Conservation (phyloP, 2,329 filamentous ascomycete species). For the Colletotrichum falcatum region DNA sequence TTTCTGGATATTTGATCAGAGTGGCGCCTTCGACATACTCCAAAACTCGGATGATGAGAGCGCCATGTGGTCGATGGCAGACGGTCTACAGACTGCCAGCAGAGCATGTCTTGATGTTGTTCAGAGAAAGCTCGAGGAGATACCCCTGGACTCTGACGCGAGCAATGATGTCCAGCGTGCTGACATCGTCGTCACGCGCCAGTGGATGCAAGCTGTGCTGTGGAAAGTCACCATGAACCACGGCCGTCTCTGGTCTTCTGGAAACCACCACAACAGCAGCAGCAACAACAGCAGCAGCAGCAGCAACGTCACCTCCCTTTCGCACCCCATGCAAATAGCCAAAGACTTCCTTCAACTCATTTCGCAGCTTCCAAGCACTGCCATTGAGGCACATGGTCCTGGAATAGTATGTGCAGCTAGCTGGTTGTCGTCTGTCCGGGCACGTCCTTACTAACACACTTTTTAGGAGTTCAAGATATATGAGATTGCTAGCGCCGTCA, state of each 20-base stretch:
- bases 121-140: constrained; percentile 57
- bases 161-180: constrained; percentile 63
- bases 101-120: constrained; percentile 53
- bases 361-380: constrained; percentile 56
- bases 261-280: background rate
- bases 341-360: constrained; percentile 59
- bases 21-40: constrained; percentile 60
- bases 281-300: constrained; percentile 6
- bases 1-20: constrained; percentile 64
- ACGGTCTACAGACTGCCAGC: constrained; percentile 34
- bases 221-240: constrained; percentile 56
- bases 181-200: constrained; percentile 61
- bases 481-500: constrained; percentile 59
- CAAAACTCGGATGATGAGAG: constrained; percentile 51
- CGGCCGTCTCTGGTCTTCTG: constrained; percentile 44
- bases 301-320: constrained; percentile 41
- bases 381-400: constrained; percentile 62
- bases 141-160: constrained; percentile 51
- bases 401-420: constrained; percentile 52
- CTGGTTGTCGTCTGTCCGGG: background rate
- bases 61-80: constrained; percentile 47
- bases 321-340: constrained; percentile 57
- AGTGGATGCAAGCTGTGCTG: constrained; percentile 63
- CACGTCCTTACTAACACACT: background rate
- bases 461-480: constrained; percentile 58